A percentile compares a stretch with the other conserved stretches of the same genome.
Conservation (phyloP, 164 flowering plant genomes). For the Vitis riparia region DNA sequence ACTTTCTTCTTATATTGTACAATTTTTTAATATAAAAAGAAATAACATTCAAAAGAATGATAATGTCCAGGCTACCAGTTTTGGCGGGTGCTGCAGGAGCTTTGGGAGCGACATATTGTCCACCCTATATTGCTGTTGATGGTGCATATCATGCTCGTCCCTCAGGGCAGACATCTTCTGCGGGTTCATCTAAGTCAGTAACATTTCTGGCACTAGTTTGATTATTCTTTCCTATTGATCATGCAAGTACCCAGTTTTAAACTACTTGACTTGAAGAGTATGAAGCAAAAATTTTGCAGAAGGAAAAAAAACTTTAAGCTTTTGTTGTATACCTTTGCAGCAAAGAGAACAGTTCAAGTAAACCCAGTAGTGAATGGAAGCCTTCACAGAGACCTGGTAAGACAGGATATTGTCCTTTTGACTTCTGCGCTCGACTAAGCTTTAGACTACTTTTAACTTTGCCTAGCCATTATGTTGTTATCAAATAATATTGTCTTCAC, state of each 20-base stretch:
- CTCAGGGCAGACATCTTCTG: slow-evolving; percentile 61
- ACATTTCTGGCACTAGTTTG: background rate
- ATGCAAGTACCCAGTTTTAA: background rate
- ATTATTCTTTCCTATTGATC: background rate
- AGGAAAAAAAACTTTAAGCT: background rate
- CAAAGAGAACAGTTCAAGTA: slow-evolving; percentile 53
- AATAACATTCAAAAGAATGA: background rate
- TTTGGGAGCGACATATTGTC: slow-evolving; percentile 67
- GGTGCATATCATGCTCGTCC: slow-evolving; percentile 72
- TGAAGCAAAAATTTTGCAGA: too few relatives aligned
- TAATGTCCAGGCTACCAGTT: slow-evolving; percentile 71
- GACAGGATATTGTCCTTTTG: background rate
- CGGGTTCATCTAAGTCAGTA: slow-evolving; percentile 58
- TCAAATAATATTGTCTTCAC: slow-evolving; percentile 4
- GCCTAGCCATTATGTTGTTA: background rate
- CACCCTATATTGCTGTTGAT: slow-evolving; percentile 85
- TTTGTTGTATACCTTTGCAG: slow-evolving; percentile 32
- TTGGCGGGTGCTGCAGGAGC: slow-evolving; percentile 92
- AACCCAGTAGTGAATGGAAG: slow-evolving; percentile 51
- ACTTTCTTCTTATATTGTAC: too few relatives aligned
- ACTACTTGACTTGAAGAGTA: too few relatives aligned
- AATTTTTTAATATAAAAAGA: too few relatives aligned
- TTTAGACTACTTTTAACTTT: background rate
- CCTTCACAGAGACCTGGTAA: slow-evolving; percentile 75
- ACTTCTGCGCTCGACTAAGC: background rate